phyloP scores from a whole-genome alignment of 2,329 filamentous ascomycete genomes.

The Exophiala oligosperma region DNA sequence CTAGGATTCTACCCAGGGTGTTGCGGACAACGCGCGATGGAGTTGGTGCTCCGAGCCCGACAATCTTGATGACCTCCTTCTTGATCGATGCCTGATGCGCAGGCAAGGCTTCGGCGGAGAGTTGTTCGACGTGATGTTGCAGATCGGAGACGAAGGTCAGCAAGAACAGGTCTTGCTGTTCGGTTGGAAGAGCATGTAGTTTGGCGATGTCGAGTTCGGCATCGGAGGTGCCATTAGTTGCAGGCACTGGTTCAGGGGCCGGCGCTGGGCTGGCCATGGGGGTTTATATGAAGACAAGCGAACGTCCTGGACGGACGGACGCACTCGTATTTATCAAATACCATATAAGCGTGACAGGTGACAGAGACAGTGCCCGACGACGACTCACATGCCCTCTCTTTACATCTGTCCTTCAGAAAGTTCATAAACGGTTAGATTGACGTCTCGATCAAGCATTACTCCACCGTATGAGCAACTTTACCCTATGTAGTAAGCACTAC shows the following conservation, averaged over 20 bases:
- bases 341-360: slow-evolving; percentile 15
- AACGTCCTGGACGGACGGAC: slow-evolving; percentile 20
- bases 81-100: slow-evolving; percentile 90
- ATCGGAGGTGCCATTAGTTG: slow-evolving; percentile 18
- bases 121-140: slow-evolving; percentile 72
- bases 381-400: not conserved
- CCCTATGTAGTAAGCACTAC: too few species aligned
- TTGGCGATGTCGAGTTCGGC: slow-evolving; percentile 82
- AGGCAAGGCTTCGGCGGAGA: slow-evolving; percentile 77
- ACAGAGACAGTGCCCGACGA: not conserved
- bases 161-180: slow-evolving; percentile 94
- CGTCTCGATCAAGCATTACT: not conserved
- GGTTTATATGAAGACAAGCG: slow-evolving; percentile 3
- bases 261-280: slow-evolving; percentile 20
- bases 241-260: slow-evolving; percentile 9
- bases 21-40: slow-evolving; percentile 88
- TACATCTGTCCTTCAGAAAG: not conserved
- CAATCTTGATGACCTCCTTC: slow-evolving; percentile 89
- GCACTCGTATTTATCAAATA: slow-evolving; percentile 1
- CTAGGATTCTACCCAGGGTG: slow-evolving; percentile 81
- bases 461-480: not conserved
- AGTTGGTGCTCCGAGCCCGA: slow-evolving; percentile 76
- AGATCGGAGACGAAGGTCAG: slow-evolving; percentile 84
- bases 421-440: not conserved
- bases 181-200: slow-evolving; percentile 82